Percentiles rank a stretch among this genome's conserved stretches.
These are phyloP conservation scores for Lactifluus volemus DNA, from an alignment of 768 basidiomycete species.

Conservation along the genomic window DNA sequence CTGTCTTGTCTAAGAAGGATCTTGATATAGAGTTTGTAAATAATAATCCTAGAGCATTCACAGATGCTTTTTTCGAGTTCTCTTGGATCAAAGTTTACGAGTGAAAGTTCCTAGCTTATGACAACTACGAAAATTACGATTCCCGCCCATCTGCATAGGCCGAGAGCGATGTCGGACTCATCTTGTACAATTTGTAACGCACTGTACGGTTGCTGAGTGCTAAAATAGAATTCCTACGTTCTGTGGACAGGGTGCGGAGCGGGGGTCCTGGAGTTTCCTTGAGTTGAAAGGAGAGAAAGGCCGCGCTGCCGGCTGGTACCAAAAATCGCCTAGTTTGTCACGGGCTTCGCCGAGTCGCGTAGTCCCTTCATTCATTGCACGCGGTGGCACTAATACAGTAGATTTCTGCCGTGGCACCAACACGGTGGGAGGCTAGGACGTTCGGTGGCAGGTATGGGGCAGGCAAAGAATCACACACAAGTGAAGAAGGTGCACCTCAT, in stretches of 20 bases:
- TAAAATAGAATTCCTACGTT: not conserved
- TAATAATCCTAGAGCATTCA: constrained; percentile 11
- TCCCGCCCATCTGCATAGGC: not conserved
- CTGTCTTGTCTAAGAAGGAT: not conserved
- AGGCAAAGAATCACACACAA: not conserved
- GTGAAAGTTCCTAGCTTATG: not conserved
- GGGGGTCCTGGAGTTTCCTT: not conserved
- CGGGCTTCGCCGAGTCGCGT: not conserved
- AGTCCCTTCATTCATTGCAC: not conserved
- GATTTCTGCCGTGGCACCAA: not conserved
- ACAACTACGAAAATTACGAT: not conserved
- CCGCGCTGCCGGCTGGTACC: not conserved
- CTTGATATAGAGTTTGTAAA: constrained; percentile 6
- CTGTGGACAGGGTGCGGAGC: not conserved
- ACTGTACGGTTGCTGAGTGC: not conserved
- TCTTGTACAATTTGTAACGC: not conserved
- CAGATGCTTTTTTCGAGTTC: constrained; percentile 13
- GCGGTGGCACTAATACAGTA: not conserved
- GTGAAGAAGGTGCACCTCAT: not conserved
- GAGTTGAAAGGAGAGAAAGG: not conserved
- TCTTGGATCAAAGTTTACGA: constrained; percentile 16
- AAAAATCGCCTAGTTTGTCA: not conserved
- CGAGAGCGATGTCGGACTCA: not conserved
- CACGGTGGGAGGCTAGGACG: not conserved
- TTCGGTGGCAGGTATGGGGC: not conserved